Base-by-base conservation (phyloP, 148 eudicot species). In the Rhododendron williamsianum region DNA sequence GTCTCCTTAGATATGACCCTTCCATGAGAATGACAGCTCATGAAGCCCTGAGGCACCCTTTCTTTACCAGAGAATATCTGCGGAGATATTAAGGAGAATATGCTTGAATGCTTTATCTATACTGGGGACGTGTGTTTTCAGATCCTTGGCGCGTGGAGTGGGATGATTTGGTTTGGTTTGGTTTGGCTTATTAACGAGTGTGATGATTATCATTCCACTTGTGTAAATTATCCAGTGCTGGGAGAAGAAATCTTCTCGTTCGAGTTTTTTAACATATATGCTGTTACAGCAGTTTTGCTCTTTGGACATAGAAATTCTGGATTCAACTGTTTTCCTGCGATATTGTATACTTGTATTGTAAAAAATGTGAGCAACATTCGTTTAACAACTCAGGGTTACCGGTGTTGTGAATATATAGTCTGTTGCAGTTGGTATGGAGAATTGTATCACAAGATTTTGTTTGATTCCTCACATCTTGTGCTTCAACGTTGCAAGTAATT, bases 11-110 rank as follows among this genome's bases (percentile, higher is more conserved):
- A 58, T 91, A 88, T 45, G 92, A 92, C 43, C 94, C 93, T 3
- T 81, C 82, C 2, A 69, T 88, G 74, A 91, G 94, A 80, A 58
- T 92, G 27, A 88, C 93, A 11, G 94, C 94, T 16, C 86, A 86
- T 0, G 94, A 91, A 41, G 94, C 94, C 71, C 89, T 92, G 21
- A 84, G 91, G 18, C 93, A 92, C 76, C 91, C 94, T 12, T 92
- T 92, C 78, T 92, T 91, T 60, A 85, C 91, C 6, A 86, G 91
- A 78, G 90, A 88, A 41, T 87, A 78, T 87, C 78, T 80, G 15
- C 86, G 92, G 78, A 82, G 88, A 52, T 25, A 52, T 8, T 80
- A 30, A 80, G 67, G 82, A 18, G 63, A 21, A 6, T 21, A 49
- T 65, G 76, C 56, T 65, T 4, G 27, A 10, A 48, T 1, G 21